Conservation (phyloP, 495 filamentous ascomycete genomes). For the Neurospora sp. region DNA sequence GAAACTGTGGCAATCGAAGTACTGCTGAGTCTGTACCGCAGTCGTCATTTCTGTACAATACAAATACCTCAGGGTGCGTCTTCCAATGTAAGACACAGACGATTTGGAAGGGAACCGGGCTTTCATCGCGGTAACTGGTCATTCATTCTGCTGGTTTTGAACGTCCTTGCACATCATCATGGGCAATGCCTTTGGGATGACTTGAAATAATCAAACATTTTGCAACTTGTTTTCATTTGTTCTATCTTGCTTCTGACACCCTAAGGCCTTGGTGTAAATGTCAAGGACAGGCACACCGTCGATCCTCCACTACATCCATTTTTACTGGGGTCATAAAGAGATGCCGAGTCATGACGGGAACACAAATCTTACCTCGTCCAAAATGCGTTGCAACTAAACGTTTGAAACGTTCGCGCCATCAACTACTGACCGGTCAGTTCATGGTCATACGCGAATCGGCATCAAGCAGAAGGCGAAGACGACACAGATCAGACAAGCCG, state of each 20-base stretch:
- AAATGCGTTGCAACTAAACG: not conserved
- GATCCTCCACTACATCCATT: not conserved
- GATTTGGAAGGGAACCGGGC: not conserved
- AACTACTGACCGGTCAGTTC: not conserved
- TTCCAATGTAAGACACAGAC: not conserved
- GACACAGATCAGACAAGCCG: constrained; percentile 33
- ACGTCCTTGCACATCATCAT: not conserved
- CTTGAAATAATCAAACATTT: not conserved
- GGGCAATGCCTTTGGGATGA: not conserved
- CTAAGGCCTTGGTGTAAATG: not conserved
- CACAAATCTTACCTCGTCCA: not conserved
- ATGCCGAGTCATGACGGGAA: not conserved
- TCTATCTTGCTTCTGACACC: not conserved
- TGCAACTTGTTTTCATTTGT: not conserved
- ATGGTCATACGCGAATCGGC: not conserved
- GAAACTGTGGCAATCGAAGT: not conserved
- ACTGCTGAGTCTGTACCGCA: not conserved
- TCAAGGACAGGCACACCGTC: not conserved
- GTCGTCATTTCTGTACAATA: not conserved
- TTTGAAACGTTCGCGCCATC: not conserved
- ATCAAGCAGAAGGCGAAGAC: constrained; percentile 1
- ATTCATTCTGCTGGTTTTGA: not conserved
- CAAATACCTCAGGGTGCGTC: not conserved
- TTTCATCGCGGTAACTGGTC: not conserved
- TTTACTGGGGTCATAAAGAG: not conserved